Percentiles rank a stretch among this genome's conserved stretches.
These are phyloP conservation scores for Phytophthora europaea DNA, from an alignment of 352 stramenopile species.

Conservation along the genomic window DNA sequence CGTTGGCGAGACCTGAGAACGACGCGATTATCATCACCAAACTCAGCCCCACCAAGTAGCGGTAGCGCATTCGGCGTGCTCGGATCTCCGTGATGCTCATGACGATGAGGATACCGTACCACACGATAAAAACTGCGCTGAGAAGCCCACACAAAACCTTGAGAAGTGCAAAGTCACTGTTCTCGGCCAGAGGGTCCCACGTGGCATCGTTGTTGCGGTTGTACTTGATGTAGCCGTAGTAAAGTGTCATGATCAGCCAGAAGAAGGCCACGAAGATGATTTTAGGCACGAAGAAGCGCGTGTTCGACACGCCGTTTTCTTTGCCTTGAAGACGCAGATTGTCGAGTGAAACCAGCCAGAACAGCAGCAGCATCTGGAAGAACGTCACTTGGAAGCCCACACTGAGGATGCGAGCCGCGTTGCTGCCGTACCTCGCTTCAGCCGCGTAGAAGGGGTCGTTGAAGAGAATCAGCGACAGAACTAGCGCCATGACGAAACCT, in stretches of 20 bases:
- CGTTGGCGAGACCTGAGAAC: constrained; percentile 52
- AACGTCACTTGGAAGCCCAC: constrained; percentile 69
- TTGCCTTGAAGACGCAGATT: constrained; percentile 65
- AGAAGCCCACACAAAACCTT: constrained; percentile 48
- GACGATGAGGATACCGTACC: constrained; percentile 50
- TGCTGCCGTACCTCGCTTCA: constrained; percentile 59
- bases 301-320: constrained; percentile 60
- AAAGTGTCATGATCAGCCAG: constrained; percentile 62
- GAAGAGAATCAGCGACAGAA: constrained; percentile 58
- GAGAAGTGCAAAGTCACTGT: constrained; percentile 51
- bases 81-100: constrained; percentile 57
- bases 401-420: constrained; percentile 57
- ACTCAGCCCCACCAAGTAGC: constrained; percentile 58
- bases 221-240: constrained; percentile 75
- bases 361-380: constrained; percentile 68
- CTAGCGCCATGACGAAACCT: constrained; percentile 59
- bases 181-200: constrained; percentile 54
- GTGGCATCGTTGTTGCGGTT: constrained; percentile 64
- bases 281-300: constrained; percentile 66
- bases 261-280: constrained; percentile 60
- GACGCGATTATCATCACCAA: constrained; percentile 59
- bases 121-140: constrained; percentile 61
- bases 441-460: constrained; percentile 72
- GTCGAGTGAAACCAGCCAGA: constrained; percentile 67
- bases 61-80: constrained; percentile 54